Percentiles rank a stretch among this genome's conserved stretches.
Conservation (phyloP, 2,329 filamentous ascomycete genomes). For the Microsporum canis region DNA sequence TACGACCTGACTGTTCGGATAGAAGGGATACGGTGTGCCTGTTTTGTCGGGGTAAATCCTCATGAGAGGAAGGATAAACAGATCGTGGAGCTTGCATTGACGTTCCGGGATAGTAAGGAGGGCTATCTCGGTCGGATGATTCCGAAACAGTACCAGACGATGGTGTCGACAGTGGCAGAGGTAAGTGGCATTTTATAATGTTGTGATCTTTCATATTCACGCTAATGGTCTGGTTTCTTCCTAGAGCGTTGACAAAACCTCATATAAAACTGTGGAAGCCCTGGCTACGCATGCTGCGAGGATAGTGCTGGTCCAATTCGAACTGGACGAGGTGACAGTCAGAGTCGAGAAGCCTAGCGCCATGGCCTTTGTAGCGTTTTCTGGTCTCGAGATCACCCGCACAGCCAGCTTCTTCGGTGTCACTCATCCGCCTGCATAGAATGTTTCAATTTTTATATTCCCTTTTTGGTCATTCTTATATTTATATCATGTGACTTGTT, state of each 20-base stretch:
- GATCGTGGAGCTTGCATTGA: slow-evolving; percentile 34
- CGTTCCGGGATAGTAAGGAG: slow-evolving; percentile 17
- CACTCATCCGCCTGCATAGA: neutral
- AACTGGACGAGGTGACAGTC: slow-evolving; percentile 37
- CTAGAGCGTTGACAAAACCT: slow-evolving; percentile 37
- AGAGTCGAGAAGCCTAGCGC: slow-evolving; percentile 41
- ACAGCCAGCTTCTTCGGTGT: slow-evolving; percentile 32
- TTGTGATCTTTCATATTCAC: neutral
- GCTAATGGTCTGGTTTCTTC: neutral
- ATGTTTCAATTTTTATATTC: neutral
- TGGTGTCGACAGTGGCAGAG: neutral
- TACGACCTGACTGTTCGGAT: slow-evolving; percentile 23
- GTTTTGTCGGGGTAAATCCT: slow-evolving; percentile 42
- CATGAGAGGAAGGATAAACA: slow-evolving; percentile 43
- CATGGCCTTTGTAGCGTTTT: slow-evolving; percentile 38
- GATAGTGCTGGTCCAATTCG: slow-evolving; percentile 36
- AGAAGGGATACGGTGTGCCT: slow-evolving; percentile 34
- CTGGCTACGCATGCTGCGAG: slow-evolving; percentile 39
- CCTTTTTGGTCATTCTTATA: neutral
- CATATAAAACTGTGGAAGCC: slow-evolving; percentile 42
- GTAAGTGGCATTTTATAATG: neutral
- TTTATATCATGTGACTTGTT: neutral
- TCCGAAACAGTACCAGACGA: slow-evolving; percentile 20
- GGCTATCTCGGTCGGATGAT: slow-evolving; percentile 6
- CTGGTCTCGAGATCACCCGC: slow-evolving; percentile 40